A percentile compares a stretch with the other conserved stretches of the same genome.
These are phyloP conservation scores for Podospora bellae-mahoneyi DNA, from an alignment of 495 filamentous ascomycete genomes.

Conservation along the genomic window DNA sequence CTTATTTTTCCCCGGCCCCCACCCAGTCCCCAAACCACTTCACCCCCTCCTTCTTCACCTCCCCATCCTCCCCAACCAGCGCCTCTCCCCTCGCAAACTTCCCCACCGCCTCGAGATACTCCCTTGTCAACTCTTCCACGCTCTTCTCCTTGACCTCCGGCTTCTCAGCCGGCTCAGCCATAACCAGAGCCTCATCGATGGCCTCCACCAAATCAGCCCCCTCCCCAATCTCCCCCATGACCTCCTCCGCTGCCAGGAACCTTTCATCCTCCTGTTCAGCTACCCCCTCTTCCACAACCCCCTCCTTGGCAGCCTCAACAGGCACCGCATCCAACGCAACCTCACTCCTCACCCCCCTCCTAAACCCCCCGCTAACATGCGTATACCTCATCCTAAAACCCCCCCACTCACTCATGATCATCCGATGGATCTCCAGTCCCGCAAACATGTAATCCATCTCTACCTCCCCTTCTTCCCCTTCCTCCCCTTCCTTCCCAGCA, in stretches of 20 bases:
- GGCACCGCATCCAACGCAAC: constrained; percentile 40
- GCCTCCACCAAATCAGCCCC: background rate
- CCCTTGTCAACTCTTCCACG: background rate
- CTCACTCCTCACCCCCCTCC: constrained; percentile 41
- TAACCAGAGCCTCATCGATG: background rate
- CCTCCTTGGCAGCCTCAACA: background rate
- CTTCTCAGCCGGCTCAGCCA: background rate
- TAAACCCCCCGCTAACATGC: constrained; percentile 42
- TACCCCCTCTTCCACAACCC: background rate
- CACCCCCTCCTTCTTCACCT: background rate
- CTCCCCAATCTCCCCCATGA: background rate
- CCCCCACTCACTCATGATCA: constrained; percentile 34
- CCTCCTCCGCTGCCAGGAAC: background rate
- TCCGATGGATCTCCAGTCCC: constrained; percentile 43
- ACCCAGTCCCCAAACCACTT: background rate
- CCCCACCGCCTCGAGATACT: background rate
- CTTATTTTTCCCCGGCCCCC: background rate
- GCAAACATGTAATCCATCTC: constrained; percentile 46
- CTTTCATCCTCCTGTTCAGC: background rate
- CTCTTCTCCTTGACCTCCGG: background rate
- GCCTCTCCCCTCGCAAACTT: background rate
- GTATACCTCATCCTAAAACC: constrained; percentile 44
- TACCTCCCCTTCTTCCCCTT: constrained; percentile 17
- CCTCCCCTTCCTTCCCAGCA: background rate
- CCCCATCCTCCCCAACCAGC: background rate